Evolutionary conservation across 176 grass and related monocot genomes (phyloP).

Genomic region (Aegilops sharonensis): DNA sequence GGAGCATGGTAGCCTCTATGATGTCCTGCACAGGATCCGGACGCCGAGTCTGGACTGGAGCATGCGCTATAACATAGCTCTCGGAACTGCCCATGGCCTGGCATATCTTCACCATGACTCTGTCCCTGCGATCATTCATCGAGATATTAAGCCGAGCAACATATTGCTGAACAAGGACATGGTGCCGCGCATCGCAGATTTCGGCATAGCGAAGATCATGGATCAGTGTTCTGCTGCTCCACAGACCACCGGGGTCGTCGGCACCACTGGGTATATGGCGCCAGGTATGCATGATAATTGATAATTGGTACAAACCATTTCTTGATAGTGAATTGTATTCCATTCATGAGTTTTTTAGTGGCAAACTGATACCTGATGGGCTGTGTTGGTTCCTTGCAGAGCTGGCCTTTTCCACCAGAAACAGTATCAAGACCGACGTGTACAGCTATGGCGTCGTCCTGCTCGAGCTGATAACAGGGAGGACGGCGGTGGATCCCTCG

Average conservation of each 20-base stretch:
- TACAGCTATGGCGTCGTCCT: constrained; percentile 88
- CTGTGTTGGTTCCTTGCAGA: constrained; percentile 28
- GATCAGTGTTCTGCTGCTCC: constrained; percentile 42
- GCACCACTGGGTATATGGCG: constrained; percentile 78
- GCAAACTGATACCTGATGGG: neutral
- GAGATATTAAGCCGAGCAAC: constrained; percentile 90
- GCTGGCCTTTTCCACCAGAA: constrained; percentile 61
- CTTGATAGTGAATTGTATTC: neutral
- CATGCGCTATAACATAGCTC: constrained; percentile 57
- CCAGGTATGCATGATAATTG: constrained; percentile 49
- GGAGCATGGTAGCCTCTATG: constrained; percentile 79
- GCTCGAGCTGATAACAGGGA: constrained; percentile 74
- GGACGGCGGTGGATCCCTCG: constrained; percentile 46
- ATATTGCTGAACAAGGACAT: constrained; percentile 79
- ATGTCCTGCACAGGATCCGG: constrained; percentile 58
- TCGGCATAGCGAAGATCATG: constrained; percentile 84
- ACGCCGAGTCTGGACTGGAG: constrained; percentile 63
- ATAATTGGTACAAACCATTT: neutral
- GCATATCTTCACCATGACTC: constrained; percentile 81
- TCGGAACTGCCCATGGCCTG: constrained; percentile 67
- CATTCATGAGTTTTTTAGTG: neutral
- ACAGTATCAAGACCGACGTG: constrained; percentile 52
- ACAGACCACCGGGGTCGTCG: constrained; percentile 57
- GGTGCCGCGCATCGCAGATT: constrained; percentile 89
- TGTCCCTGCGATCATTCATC: constrained; percentile 62